Percentiles rank a stretch among this genome's conserved stretches.
Evolutionary conservation across 148 eudicot genomes (phyloP).

Genomic region (Polygonum aviculare): DNA sequence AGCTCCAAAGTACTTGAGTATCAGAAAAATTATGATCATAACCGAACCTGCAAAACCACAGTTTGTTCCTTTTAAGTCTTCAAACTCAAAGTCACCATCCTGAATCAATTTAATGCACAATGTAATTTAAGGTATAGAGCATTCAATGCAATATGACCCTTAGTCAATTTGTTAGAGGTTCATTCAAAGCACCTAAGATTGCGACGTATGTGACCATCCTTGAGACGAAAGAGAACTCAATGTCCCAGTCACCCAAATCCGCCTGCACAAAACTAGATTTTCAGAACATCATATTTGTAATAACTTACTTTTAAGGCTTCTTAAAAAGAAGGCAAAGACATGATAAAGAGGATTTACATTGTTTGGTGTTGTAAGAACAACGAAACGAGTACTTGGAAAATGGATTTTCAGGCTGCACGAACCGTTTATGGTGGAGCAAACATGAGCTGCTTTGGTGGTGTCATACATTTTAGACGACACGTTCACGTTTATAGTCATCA

Average conservation of each 20-base stretch:
- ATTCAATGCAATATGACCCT: background rate
- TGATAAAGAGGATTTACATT: conserved; percentile 13
- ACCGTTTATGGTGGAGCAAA: conserved; percentile 32
- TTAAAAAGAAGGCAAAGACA: background rate
- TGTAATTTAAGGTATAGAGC: too few species aligned
- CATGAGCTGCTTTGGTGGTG: conserved; percentile 22
- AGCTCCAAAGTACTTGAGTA: conserved; percentile 21
- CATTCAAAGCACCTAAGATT: conserved; percentile 14
- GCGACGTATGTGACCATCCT: conserved; percentile 13
- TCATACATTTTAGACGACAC: conserved; percentile 31
- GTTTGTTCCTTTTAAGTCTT: background rate
- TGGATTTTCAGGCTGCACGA: conserved; percentile 26
- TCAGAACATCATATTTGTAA: background rate
- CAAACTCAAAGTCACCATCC: background rate
- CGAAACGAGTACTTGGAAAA: conserved; percentile 23
- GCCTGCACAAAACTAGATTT: conserved; percentile 20
- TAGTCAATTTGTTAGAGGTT: background rate
- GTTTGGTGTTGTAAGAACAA: conserved; percentile 26
- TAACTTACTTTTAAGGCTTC: background rate
- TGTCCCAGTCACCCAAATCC: conserved; percentile 18
- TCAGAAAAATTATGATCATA: conserved; percentile 10
- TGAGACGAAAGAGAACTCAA: conserved; percentile 16
- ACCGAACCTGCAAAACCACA: conserved; percentile 4
- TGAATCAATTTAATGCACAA: too few species aligned
- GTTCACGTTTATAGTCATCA: conserved; percentile 22